phyloP scores from a whole-genome alignment of 306 rosid species.

The Inga oerstediana region DNA sequence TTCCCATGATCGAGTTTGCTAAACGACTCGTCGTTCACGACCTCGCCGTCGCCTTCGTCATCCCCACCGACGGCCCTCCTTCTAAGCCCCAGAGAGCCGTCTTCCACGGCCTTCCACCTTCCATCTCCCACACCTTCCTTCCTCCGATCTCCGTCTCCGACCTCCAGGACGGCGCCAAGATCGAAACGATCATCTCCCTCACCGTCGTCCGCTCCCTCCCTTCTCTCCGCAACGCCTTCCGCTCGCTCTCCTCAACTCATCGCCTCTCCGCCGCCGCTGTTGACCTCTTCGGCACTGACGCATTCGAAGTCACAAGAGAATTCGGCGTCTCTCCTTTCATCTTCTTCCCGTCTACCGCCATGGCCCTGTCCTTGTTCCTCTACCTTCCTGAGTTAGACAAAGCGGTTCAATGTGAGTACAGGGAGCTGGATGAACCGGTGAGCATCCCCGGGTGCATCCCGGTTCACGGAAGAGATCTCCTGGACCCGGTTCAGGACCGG shows the following conservation, averaged over 20 bases:
- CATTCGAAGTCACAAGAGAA: constrained; percentile 52
- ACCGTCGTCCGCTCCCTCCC: constrained; percentile 40
- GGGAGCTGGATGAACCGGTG: constrained; percentile 51
- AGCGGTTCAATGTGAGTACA: constrained; percentile 43
- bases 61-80: constrained; percentile 63
- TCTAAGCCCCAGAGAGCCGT: constrained; percentile 48
- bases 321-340: constrained; percentile 44
- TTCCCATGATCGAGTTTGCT: constrained; percentile 72
- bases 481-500: constrained; percentile 67
- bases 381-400: constrained; percentile 52
- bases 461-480: constrained; percentile 50
- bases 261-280: constrained; percentile 42
- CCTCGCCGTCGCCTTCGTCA: constrained; percentile 48
- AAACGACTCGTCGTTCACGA: constrained; percentile 47
- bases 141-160: constrained; percentile 16
- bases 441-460: constrained; percentile 65
- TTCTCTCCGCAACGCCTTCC: constrained; percentile 27
- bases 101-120: constrained; percentile 37
- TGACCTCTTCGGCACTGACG: constrained; percentile 68
- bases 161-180: neutral
- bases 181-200: constrained; percentile 40
- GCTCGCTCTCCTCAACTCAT: neutral
- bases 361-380: constrained; percentile 45
- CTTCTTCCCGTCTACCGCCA: constrained; percentile 57
- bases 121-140: constrained; percentile 42